These are phyloP conservation scores for Leucoagaricus sp. DNA, from an alignment of 1,284 basidiomycete species.

Conservation along the genomic window DNA sequence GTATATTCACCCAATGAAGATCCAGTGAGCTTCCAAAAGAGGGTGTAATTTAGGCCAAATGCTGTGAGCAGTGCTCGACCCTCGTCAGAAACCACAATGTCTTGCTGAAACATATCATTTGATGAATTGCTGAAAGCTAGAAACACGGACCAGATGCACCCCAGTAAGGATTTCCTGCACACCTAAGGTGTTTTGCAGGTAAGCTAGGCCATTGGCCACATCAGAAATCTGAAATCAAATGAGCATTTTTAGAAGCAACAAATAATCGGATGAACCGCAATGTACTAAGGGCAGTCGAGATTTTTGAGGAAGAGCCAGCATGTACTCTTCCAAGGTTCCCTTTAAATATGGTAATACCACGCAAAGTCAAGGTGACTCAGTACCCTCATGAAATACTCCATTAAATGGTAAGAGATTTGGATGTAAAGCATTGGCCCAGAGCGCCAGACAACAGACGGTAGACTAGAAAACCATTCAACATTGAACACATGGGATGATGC, in stretches of 20 bases:
- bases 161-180: neutral
- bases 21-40: neutral
- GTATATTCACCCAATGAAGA: neutral
- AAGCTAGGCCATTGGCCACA: neutral
- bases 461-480: no score
- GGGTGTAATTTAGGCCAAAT: neutral
- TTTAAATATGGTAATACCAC: neutral
- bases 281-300: neutral
- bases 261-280: neutral
- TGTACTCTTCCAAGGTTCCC: neutral
- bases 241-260: no score
- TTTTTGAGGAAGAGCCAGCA: neutral
- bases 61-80: neutral
- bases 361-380: no score
- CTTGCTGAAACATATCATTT: neutral
- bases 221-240: neutral
- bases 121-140: neutral
- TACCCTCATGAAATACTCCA: no score
- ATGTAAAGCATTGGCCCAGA: no score
- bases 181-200: neutral
- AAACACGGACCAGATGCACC: neutral
- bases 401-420: no score
- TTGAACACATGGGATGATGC: no score
- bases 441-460: no score
- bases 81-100: neutral